Conservation (phyloP, 169 alveolate genomes). For the Perkinsus chesapeaki region DNA sequence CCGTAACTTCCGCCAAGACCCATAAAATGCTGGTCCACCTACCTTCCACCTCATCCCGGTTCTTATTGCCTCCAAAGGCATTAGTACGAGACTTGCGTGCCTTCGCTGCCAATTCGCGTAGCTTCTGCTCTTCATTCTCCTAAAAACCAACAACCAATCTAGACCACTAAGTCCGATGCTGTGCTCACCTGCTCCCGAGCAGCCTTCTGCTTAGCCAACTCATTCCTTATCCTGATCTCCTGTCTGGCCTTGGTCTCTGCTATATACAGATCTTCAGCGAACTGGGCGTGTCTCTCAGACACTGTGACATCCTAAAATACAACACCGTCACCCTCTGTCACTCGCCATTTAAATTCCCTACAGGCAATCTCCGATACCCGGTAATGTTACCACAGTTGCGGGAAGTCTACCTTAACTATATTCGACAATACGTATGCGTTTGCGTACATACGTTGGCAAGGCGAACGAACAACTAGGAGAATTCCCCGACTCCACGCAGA, state of each 20-base stretch:
- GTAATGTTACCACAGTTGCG: too few relatives aligned
- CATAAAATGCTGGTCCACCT: not conserved
- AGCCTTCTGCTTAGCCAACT: conserved; percentile 62
- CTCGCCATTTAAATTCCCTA: too few relatives aligned
- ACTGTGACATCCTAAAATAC: not conserved
- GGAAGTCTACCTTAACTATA: too few relatives aligned
- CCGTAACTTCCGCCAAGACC: not conserved
- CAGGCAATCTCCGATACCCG: too few relatives aligned
- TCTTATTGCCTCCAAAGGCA: not conserved
- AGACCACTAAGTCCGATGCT: conserved; percentile 52
- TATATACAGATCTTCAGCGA: conserved; percentile 82
- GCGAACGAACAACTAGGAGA: too few relatives aligned
- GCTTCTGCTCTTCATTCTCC: conserved; percentile 79
- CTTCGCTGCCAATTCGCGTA: conserved; percentile 76
- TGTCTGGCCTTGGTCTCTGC: conserved; percentile 94
- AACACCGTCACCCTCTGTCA: too few relatives aligned
- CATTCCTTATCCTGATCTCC: conserved; percentile 89
- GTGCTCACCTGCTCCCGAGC: conserved; percentile 48
- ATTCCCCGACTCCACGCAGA: too few relatives aligned
- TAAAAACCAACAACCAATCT: conserved; percentile 18
- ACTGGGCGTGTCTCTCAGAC: conserved; percentile 76
- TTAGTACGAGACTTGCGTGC: conserved; percentile 51
- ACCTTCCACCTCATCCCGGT: not conserved
- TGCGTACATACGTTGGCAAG: too few relatives aligned
- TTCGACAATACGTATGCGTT: too few relatives aligned